Percentiles rank a stretch among this genome's conserved stretches.
These are phyloP conservation scores for Hsuehochloa calcarea DNA, from an alignment of 176 grass and related monocot genomes.

Conservation along the genomic window DNA sequence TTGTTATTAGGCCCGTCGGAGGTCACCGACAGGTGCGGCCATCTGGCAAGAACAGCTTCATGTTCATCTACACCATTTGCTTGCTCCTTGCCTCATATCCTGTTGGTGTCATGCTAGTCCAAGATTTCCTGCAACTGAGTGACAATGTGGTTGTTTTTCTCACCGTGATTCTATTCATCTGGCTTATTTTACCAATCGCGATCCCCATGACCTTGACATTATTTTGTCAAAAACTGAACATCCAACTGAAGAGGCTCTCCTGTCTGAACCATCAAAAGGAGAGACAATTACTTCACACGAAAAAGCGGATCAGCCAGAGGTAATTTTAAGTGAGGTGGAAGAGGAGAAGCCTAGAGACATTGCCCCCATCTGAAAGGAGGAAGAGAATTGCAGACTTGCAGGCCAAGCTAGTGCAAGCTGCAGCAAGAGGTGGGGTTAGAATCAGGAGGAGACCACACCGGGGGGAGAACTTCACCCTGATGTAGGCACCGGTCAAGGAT, in stretches of 20 bases:
- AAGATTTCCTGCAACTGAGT: conserved; percentile 65
- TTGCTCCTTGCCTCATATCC: conserved; percentile 88
- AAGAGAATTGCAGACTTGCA: conserved; percentile 70
- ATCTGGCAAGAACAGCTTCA: conserved; percentile 77
- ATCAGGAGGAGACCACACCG: conserved; percentile 65
- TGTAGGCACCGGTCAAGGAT: conserved; percentile 78
- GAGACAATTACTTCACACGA: conserved; percentile 56
- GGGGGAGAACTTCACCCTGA: conserved; percentile 87
- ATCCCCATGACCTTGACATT: conserved; percentile 71
- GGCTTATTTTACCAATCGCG: conserved; percentile 51
- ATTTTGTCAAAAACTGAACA: conserved; percentile 51
- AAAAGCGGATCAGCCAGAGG: conserved; percentile 51
- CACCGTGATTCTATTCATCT: conserved; percentile 62
- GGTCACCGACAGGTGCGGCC: conserved; percentile 72
- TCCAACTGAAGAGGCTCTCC: conserved; percentile 60
- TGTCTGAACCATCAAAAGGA: conserved; percentile 46
- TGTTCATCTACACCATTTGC: conserved; percentile 78
- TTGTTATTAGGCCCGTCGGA: conserved; percentile 80
- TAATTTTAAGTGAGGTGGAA: conserved; percentile 75
- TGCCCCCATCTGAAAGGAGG: conserved; percentile 63
- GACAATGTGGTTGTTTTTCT: conserved; percentile 37
- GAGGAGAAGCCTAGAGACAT: conserved; percentile 67
- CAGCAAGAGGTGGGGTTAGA: conserved; percentile 68
- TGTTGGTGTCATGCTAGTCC: conserved; percentile 80
- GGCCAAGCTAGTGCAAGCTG: conserved; percentile 55